Base-by-base conservation (phyloP, 805 yeast genomes). In the Candida nemodendra region DNA sequence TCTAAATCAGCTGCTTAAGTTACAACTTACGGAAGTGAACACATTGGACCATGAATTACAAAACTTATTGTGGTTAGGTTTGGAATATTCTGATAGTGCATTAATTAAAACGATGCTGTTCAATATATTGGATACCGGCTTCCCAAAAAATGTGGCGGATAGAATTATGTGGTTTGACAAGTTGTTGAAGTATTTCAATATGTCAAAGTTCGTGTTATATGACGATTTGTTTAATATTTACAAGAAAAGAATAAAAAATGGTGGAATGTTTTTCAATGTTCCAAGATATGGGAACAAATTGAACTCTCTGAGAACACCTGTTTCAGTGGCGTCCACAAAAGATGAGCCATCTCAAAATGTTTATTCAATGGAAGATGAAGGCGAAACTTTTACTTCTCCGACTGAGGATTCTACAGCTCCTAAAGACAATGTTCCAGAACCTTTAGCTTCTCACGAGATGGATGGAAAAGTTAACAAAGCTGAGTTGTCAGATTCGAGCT, bases 41-140 rank as follows among this genome's bases (percentile, higher is more conserved):
- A 14, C 48, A 2, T 27, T 54, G 16, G 54, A 50, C 15, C 38
- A 38, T 4, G 33, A 36, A 2, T 29, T 59, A 36, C 56, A 51
- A 29, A 34, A 44, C 3, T 32, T 61, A 4, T 18, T 62, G 12
- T 63, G 69, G 67, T 53, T 61, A n/a, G 44, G 59, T 1, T 38
- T 63, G 21, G 68, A 64, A 35, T 32, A 44, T 19, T 51, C 64
- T 1, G 46, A 48, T 16, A 51, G 45, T 37, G 29, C 32, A 4
- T 39, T 50, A 9, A 44, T 51, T 3, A 42, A 38, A 32, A 38
- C 48, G 7, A 50, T 61, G 18, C 47, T 61, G 18, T 30, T 21
- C 13, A 38, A 44, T 5, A 43, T 56, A 40, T 32, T 59, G 15
- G 57, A 61, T 18, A 38, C 38, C 16, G 41, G 53, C 1, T 32